phyloP scores from a whole-genome alignment of 352 stramenopile genomes.

The Peronosclerospora sorghi region DNA sequence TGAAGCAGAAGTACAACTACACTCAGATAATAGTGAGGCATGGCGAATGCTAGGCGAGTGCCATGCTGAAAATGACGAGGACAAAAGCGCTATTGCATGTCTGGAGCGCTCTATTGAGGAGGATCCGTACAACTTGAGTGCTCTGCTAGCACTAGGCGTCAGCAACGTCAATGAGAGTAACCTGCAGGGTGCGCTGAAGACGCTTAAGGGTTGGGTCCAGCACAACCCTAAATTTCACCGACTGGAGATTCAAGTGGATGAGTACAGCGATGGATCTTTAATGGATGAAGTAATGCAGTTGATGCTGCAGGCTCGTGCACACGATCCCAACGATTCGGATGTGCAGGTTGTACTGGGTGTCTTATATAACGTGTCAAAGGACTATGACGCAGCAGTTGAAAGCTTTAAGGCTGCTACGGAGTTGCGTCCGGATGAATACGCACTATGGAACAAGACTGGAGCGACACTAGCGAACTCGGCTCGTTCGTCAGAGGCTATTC shows the following conservation, averaged over 20 bases:
- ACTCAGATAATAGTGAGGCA: slow-evolving; percentile 89
- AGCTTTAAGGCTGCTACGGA: slow-evolving; percentile 84
- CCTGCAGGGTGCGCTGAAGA: slow-evolving; percentile 86
- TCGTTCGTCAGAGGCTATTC: slow-evolving; percentile 87
- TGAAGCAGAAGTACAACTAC: slow-evolving; percentile 90
- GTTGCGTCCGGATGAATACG: slow-evolving; percentile 87
- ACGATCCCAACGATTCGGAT: slow-evolving; percentile 67
- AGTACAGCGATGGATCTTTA: slow-evolving; percentile 82
- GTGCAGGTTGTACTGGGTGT: slow-evolving; percentile 91
- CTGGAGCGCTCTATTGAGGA: slow-evolving; percentile 89
- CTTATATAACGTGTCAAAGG: slow-evolving; percentile 94
- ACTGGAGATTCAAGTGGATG: slow-evolving; percentile 80
- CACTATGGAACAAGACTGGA: slow-evolving; percentile 97
- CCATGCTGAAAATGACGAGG: slow-evolving; percentile 94
- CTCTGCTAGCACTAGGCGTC: slow-evolving; percentile 87
- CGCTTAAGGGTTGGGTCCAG: slow-evolving; percentile 92
- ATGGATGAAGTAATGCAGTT: slow-evolving; percentile 92
- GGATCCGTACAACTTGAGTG: slow-evolving; percentile 92
- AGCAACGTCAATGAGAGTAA: slow-evolving; percentile 97
- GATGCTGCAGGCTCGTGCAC: slow-evolving; percentile 84
- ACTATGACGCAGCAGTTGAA: slow-evolving; percentile 89
- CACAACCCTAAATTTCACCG: slow-evolving; percentile 96
- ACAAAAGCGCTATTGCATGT: slow-evolving; percentile 92
- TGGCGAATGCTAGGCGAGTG: slow-evolving; percentile 92
- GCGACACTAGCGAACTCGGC: slow-evolving; percentile 95